Base-by-base conservation (phyloP, 2,329 filamentous ascomycete genomes). In the Chrysoporthe deuterocubensis region DNA sequence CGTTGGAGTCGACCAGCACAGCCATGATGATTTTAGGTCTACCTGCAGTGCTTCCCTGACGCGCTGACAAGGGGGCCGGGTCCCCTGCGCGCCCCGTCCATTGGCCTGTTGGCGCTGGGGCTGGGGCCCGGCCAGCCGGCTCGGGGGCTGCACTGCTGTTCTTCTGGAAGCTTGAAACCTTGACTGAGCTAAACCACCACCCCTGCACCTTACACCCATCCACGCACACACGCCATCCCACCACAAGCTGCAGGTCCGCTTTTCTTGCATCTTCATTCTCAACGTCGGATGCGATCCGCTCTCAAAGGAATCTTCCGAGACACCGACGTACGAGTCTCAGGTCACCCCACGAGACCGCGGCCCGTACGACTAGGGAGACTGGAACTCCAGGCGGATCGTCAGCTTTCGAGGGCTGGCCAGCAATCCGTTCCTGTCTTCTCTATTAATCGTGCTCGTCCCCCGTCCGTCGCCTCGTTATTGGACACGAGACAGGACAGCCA, bases 351-450 rank as follows among this genome's bases (percentile, higher is more conserved):
- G 48, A 64, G 56, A 42, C 52, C 57, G 42, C 50, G 61, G 58
- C 52, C 26, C 62, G 42, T 64, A 65, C 50, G 61, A 67, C 62
- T 37, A 57, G 62, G 67, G 52, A 67, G 62, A 50, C 32, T 13
- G 34, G 63, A 58, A 63, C 66, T 66, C 67, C 67, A 68, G 57
- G 57, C 54, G 62, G 37, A n/a, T 43, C 67, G 26, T 37, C 56
- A 32, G 58, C 26, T 32, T 64, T 62, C 5, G 37, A 40, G 37
- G 37, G 6, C 37, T 6, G 6, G 9, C 37, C 37, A 40, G 34
- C n/a, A 50, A n/a, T 44, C 4, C 59, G 26, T 34, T 58, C 58
- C 34, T 16, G 50, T 44, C 16, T 3, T 59, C 62, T 34, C 57
- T 58, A 59, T 18, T 18, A 16, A 62, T 14, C n/a, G 8, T 26